A percentile compares a stretch with the other conserved stretches of the same genome.
Evolutionary conservation across 257 asterid genomes (phyloP).

Genomic region (Paulownia fortunei): DNA sequence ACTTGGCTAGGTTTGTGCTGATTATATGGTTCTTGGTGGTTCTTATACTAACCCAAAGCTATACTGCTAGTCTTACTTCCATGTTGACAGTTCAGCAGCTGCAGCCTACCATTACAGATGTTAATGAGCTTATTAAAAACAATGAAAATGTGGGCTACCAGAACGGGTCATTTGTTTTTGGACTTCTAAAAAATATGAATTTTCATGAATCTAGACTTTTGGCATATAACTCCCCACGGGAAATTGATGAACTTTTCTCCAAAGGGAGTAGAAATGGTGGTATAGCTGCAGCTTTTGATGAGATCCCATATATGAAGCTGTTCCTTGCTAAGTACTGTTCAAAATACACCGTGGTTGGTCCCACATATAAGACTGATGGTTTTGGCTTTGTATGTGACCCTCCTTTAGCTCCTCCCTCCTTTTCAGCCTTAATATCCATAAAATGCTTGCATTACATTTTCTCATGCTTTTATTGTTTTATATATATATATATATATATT

Average conservation of each 20-base stretch:
- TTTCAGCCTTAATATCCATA: too few relatives aligned
- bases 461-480: neutral
- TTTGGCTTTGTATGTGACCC: constrained; percentile 61
- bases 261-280: constrained; percentile 45
- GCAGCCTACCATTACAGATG: constrained; percentile 39
- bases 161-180: constrained; percentile 41
- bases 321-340: constrained; percentile 43
- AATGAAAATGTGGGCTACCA: constrained; percentile 37
- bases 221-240: constrained; percentile 3
- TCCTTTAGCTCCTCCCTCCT: too few relatives aligned
- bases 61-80: constrained; percentile 49
- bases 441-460: too few relatives aligned
- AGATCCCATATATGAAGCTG: constrained; percentile 48
- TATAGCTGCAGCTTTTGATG: constrained; percentile 49
- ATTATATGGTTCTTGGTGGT: constrained; percentile 51
- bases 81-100: constrained; percentile 48
- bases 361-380: constrained; percentile 49
- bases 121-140: constrained; percentile 29
- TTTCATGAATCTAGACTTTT: constrained; percentile 30
- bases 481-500: too few relatives aligned
- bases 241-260: constrained; percentile 32
- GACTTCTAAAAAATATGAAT: constrained; percentile 20
- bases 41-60: constrained; percentile 53
- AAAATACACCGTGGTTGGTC: constrained; percentile 48
- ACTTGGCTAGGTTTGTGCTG: constrained; percentile 41